Evolutionary conservation across 2,329 filamentous ascomycete genomes (phyloP).

Genomic region (Trichoderma citrinoviride): DNA sequence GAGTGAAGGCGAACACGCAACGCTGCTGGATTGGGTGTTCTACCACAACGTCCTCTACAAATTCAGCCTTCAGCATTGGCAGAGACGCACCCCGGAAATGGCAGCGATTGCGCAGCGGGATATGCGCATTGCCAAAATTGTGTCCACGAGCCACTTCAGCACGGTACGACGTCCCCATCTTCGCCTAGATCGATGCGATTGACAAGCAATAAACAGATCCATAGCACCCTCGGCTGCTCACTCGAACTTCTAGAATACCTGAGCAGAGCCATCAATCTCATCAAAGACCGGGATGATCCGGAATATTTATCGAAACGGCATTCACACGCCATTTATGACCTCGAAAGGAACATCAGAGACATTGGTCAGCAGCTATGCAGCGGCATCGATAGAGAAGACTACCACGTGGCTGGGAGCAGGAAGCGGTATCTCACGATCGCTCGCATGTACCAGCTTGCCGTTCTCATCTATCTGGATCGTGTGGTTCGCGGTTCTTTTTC

Average conservation of each 20-base stretch:
- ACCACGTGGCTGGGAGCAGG: constrained; percentile 9
- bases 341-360: constrained; percentile 3
- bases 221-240: constrained; percentile 16
- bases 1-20: constrained; percentile 1
- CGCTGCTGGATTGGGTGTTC: constrained; percentile 20
- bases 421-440: constrained; percentile 10
- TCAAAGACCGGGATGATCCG: constrained; percentile 1
- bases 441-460: constrained; percentile 17
- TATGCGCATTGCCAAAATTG: constrained; percentile 3
- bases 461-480: constrained; percentile 20
- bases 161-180: neutral
- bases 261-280: constrained; percentile 2
- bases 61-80: constrained; percentile 21
- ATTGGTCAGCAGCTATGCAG: constrained; percentile 6
- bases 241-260: constrained; percentile 17
- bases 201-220: neutral
- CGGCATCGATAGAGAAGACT: constrained; percentile 20
- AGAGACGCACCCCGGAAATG: constrained; percentile 11
- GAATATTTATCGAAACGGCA: neutral
- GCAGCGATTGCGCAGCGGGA: constrained; percentile 9
- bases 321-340: neutral
- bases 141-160: neutral
- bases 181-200: neutral
- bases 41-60: constrained; percentile 22
- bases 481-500: constrained; percentile 10